Evolutionary conservation across 106 monocot species (phyloP), one percentile per base, ranked within the genome.

Genomic region (Platanthera guangdongensis): DNA sequence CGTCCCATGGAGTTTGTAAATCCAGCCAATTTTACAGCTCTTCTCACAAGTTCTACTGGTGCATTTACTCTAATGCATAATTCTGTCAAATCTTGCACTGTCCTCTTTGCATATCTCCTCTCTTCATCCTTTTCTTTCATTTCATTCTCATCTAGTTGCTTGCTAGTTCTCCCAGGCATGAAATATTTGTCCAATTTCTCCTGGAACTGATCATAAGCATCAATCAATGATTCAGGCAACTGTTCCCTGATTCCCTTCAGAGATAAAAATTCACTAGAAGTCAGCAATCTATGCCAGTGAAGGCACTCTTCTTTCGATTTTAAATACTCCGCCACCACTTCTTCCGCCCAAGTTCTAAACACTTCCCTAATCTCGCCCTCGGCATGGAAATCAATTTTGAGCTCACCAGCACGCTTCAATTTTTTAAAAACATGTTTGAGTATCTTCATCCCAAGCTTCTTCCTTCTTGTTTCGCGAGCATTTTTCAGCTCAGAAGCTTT

Each of bases 1-100:
- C 94, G 84, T 16, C 97, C 97, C 97, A 90, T 99, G 2, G 85
- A 74, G 77, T 99, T 99, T 7, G 97, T 94, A 75, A 99, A 91
- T 7, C 88, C 83, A 59, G 91, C 89, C 77, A 94, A 78, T 81
- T 90, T 94, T 1, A 94, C 89, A 19, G 91, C 77, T 77, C 65
- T 89, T 77, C 91, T 91, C 32, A 99, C 86, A 32, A 88, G 87
- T 51, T 92, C 88, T 8, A 94, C 80, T 8, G 97, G 97, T 45
- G 93, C 92, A 76, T 84, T 84, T 25, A 94, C 93, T 82, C 82
- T 94, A 80, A 99, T 87, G 49, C 78, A 75, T 54, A 94, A 72
- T 76, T 92, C 85, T 8, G 89, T 84, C 79, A 99, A 81, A 77
- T 99, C 97, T 73, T 99, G 83, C 70, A 99, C 89, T 19, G 88